A percentile compares a stretch with the other conserved stretches of the same genome.
Conservation (phyloP, 2,329 filamentous ascomycete genomes). For the Calonectria pteridis region DNA sequence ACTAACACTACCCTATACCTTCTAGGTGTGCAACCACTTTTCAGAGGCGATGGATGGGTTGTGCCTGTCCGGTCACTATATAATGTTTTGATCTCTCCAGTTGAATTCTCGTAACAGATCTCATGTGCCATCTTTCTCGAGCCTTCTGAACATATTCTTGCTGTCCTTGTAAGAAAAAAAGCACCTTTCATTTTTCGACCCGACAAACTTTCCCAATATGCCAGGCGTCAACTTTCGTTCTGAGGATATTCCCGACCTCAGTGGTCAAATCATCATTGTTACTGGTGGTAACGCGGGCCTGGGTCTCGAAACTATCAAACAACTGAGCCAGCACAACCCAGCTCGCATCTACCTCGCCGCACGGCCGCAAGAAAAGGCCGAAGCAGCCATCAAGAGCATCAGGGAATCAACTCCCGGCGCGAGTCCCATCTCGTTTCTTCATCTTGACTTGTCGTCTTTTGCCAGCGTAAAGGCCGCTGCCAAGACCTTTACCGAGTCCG, state of each 20-base stretch:
- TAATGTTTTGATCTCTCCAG: not conserved
- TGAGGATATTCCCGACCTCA: slow-evolving; percentile 23
- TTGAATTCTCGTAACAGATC: not conserved
- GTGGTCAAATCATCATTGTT: slow-evolving; percentile 18
- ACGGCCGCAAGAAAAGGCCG: slow-evolving; percentile 12
- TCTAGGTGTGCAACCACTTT: not conserved
- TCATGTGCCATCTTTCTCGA: not conserved
- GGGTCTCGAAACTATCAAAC: slow-evolving; percentile 15
- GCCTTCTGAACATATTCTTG: not conserved
- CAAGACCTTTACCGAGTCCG: not conserved
- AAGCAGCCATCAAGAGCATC: slow-evolving; percentile 6
- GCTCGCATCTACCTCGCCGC: slow-evolving; percentile 18
- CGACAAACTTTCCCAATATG: not conserved
- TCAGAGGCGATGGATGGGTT: not conserved
- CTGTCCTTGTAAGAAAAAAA: too few species aligned
- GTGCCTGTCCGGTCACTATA: not conserved
- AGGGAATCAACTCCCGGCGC: not conserved
- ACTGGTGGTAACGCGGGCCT: slow-evolving; percentile 27
- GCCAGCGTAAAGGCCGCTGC: slow-evolving; percentile 14
- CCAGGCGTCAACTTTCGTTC: slow-evolving; percentile 1
- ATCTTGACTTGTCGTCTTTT: slow-evolving; percentile 20
- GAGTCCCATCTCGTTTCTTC: not conserved
- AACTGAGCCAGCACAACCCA: slow-evolving; percentile 7
- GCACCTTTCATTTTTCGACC: too few species aligned
- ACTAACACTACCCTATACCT: not conserved